Base-by-base conservation (phyloP, 2,329 filamentous ascomycete genomes). In the Emmonsia crescens region DNA sequence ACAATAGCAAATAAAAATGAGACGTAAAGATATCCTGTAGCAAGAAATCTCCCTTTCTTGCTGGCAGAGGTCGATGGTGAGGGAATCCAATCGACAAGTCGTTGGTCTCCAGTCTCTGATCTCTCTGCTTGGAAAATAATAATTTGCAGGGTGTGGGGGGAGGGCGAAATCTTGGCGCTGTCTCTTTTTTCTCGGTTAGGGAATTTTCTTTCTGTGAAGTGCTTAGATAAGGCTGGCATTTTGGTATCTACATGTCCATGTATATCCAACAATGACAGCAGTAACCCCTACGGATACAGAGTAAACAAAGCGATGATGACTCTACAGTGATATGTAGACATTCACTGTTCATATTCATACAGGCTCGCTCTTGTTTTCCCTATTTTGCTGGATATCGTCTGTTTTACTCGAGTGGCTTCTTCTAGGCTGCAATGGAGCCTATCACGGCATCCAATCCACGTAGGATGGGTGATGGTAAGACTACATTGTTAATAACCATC, bases 121-220 rank as follows among this genome's bases (percentile, higher is more conserved):
- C 44, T 8, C n/a, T 48, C 16, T 42, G 29, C 27, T 27, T n/a
- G 16, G 49, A 33, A n/a, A 51, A 61, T 55, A 60, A 64, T 63
- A 55, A 56, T 63, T 64, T 54, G 42, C 33, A 48, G 21, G 48
- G 46, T 59, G 60, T 59, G 54, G 48, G 61, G 61, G 61, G 29
- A 51, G 42, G 48, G 61, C 52, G 61, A 64, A 64, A 64, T 64
- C 63, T 64, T 64, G 63, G 63, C 63, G 59, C 40, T 36, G 33
- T 12, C 42, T 52, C 12, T 8, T 55, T 57, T 57, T 38, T 59
- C 60, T 61, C 60, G 54, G 61, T 63, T 58, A 57, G 40, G 27
- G 10, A 10, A 14, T 38, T 60, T 58, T 36, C 19, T 16, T 55
- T 16, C 31, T 29, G 19, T 55, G 33, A 33, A 21, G 8, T 56